Evolutionary conservation across 768 basidiomycete species (phyloP).

Genomic region (Pulveroboletus sp.): DNA sequence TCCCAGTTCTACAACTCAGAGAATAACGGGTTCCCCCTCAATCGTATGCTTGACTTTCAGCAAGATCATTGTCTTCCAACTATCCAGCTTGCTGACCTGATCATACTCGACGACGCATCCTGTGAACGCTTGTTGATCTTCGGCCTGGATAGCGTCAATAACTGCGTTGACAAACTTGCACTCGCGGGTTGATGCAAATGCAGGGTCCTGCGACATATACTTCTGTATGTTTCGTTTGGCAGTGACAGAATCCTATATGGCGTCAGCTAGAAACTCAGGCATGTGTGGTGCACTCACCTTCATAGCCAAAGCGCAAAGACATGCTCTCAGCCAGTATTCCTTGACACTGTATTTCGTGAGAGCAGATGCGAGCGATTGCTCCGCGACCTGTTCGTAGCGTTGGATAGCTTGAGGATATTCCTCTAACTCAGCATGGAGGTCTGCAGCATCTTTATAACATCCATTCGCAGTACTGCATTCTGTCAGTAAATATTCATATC

Average conservation of each 20-base stretch:
- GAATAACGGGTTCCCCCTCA: constrained; percentile 48
- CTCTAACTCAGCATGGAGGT: constrained; percentile 86
- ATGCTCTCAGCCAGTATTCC: constrained; percentile 90
- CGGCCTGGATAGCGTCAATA: constrained; percentile 70
- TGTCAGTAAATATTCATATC: not conserved
- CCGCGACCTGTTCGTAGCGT: constrained; percentile 87
- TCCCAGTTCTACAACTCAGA: constrained; percentile 13
- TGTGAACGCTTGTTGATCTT: constrained; percentile 72
- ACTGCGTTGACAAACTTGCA: constrained; percentile 80
- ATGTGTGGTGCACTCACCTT: constrained; percentile 48
- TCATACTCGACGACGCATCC: constrained; percentile 89
- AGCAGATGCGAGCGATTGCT: constrained; percentile 71
- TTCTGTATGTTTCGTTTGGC: constrained; percentile 73
- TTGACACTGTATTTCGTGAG: constrained; percentile 99
- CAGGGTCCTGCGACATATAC: constrained; percentile 78
- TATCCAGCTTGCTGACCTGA: constrained; percentile 87
- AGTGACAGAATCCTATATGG: constrained; percentile 72
- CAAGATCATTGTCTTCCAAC: constrained; percentile 92
- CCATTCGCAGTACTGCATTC: constrained; percentile 81
- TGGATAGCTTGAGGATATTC: constrained; percentile 82
- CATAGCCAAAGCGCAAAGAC: constrained; percentile 85
- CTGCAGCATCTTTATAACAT: constrained; percentile 95
- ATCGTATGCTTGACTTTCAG: constrained; percentile 85
- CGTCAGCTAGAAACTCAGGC: constrained; percentile 8
- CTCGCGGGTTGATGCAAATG: constrained; percentile 87